Base-by-base conservation (phyloP, 768 basidiomycete species). In the Tylopilus balloui region DNA sequence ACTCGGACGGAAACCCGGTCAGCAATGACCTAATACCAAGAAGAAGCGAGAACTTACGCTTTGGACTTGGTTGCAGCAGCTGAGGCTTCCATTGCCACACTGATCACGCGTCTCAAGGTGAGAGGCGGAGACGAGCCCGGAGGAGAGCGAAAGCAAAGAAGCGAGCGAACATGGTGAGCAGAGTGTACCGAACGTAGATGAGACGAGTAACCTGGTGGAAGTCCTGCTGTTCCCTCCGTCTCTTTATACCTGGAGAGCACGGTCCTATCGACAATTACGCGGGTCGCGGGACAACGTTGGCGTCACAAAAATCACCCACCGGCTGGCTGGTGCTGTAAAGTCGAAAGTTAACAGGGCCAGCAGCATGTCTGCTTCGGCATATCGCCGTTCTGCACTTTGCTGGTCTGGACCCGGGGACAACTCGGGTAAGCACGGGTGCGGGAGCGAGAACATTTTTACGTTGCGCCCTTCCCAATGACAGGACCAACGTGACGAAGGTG, bases 91-190 rank as follows among this genome's bases (percentile, higher is more conserved):
- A 12, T 45, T 56, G 52, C 28, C 47, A 31, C 62, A 63, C 23
- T 47, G 35, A 19, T n/a, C 20, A 4, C 56, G 47, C 2, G 42
- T 51, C 31, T 45, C 24, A 6, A 48, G 50, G 46, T 44, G 42
- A 0, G 37, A 19, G 10, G 56, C 54, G 21, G 50, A 42, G 19
- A 24, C 59, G 9, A 59, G 35, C 23, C 13, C 54, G 54, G 3
- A 54, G n/a, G 21, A 64, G 41, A 32, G 62, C 46, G 10, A 58
- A 15, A 32, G 62, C 46, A 8, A 58, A 15, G 47, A 59, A 6
- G 6, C 54, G 56, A 40, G 61, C 44, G 19, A 62, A 50, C 59
- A 60, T 60, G 13, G 3, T 21, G 23, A 24, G 6, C n/a, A 32
- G 28, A 34, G 21, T n/a, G n/a, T n/a, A n/a, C n/a, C n/a, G 29